Conservation (phyloP, 2,329 filamentous ascomycete genomes). For the Penicillium sp. region DNA sequence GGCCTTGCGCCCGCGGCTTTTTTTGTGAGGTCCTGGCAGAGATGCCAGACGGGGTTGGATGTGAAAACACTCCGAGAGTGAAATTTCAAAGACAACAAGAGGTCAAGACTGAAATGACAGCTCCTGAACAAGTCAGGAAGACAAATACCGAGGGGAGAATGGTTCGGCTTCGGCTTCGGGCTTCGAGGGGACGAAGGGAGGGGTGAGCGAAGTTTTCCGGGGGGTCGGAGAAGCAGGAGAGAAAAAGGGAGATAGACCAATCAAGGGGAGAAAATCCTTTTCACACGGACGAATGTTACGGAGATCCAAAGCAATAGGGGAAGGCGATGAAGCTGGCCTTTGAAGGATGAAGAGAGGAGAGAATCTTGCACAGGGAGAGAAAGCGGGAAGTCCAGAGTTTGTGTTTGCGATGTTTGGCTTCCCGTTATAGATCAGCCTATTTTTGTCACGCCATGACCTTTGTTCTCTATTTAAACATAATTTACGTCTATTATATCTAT, state of each 20-base stretch:
- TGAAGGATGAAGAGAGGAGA: constrained; percentile 19
- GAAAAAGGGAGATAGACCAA: constrained; percentile 8
- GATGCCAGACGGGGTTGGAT: constrained; percentile 23
- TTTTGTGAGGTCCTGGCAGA: constrained; percentile 23
- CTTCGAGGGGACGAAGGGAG: constrained; percentile 19
- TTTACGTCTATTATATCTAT: too few relatives aligned
- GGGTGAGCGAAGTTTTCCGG: constrained; percentile 19
- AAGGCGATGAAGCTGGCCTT: constrained; percentile 6
- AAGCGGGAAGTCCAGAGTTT: constrained; percentile 20
- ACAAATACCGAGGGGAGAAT: constrained; percentile 3
- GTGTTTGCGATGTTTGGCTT: constrained; percentile 26
- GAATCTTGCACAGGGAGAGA: constrained; percentile 22
- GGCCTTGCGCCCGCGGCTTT: constrained; percentile 28
- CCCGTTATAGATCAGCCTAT: constrained; percentile 19
- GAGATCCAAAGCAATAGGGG: constrained; percentile 12
- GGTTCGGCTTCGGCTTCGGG: not conserved
- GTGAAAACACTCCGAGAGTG: constrained; percentile 16
- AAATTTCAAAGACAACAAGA: constrained; percentile 12
- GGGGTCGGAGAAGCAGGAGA: constrained; percentile 7
- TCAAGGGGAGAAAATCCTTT: constrained; percentile 21
- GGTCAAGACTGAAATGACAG: constrained; percentile 17
- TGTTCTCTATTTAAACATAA: not conserved
- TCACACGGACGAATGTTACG: constrained; percentile 6
- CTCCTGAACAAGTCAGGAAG: constrained; percentile 14
- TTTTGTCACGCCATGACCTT: not conserved